phyloP scores from a whole-genome alignment of 306 rosid genomes.

The Leucaena leucocephala region DNA sequence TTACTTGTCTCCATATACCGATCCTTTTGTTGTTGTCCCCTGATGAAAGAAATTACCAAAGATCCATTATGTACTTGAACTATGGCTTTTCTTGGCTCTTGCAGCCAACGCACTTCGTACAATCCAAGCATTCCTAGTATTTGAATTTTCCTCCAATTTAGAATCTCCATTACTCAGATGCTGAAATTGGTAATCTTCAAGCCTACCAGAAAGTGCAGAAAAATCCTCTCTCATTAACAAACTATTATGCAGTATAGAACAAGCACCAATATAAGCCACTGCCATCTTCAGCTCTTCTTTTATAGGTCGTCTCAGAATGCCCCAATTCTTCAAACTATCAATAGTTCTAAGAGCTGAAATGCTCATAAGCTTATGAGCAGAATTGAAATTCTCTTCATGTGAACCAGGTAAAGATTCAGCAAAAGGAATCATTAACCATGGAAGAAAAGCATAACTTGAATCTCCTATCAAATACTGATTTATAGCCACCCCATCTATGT shows the following conservation, averaged over 20 bases:
- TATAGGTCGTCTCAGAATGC: conserved; percentile 61
- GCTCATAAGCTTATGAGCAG: conserved; percentile 46
- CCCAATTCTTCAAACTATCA: conserved; percentile 83
- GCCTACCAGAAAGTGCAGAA: conserved; percentile 61
- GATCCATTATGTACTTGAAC: conserved; percentile 49
- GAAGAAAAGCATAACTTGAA: conserved; percentile 70
- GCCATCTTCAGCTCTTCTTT: conserved; percentile 74
- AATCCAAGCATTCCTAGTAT: conserved; percentile 47
- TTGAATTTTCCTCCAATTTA: conserved; percentile 43
- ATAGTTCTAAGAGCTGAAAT: conserved; percentile 52
- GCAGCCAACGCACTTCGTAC: conserved; percentile 59
- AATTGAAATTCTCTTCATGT: conserved; percentile 59
- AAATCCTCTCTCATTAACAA: conserved; percentile 89
- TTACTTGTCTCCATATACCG: conserved; percentile 30
- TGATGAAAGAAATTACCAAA: background rate
- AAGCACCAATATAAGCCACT: conserved; percentile 81
- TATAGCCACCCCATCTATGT: conserved; percentile 46
- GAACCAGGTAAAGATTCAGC: conserved; percentile 51
- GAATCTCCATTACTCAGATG: conserved; percentile 12
- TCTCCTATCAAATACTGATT: conserved; percentile 71
- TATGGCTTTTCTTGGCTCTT: conserved; percentile 51
- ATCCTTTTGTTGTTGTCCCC: conserved; percentile 16
- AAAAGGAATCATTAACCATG: conserved; percentile 83
- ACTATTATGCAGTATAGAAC: conserved; percentile 84
- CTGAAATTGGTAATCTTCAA: conserved; percentile 41